Evolutionary conservation across 2,329 filamentous ascomycete genomes (phyloP).

Genomic region (Shiraia sp.): DNA sequence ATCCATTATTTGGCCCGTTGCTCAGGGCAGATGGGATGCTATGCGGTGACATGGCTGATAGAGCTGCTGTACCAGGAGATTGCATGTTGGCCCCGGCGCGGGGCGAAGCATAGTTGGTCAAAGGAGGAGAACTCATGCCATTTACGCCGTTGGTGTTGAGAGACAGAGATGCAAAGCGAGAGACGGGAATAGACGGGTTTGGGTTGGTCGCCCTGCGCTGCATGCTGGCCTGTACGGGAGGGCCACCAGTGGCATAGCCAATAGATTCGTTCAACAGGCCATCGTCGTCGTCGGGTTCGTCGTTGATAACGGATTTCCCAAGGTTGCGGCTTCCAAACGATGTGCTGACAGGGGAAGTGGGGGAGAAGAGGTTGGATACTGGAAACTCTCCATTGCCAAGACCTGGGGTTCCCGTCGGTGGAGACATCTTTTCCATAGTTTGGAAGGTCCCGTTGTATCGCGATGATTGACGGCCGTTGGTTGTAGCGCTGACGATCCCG

Average conservation of each 20-base stretch:
- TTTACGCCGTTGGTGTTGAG: conserved; percentile 64
- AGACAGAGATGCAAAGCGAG: conserved; percentile 70
- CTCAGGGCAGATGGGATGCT: conserved; percentile 63
- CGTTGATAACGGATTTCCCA: conserved; percentile 74
- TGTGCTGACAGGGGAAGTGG: conserved; percentile 73
- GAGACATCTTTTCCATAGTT: conserved; percentile 64
- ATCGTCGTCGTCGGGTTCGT: conserved; percentile 72
- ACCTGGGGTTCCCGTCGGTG: conserved; percentile 58
- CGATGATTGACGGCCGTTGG: conserved; percentile 55
- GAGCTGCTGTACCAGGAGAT: conserved; percentile 51
- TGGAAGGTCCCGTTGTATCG: conserved; percentile 68
- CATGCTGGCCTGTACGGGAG: conserved; percentile 51
- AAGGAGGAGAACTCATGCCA: conserved; percentile 57
- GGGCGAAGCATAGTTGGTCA: conserved; percentile 58
- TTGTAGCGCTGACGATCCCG: conserved; percentile 46
- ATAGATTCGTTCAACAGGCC: conserved; percentile 73
- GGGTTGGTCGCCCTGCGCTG: conserved; percentile 72
- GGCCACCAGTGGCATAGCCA: conserved; percentile 73
- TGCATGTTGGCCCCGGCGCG: conserved; percentile 54
- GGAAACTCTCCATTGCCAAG: conserved; percentile 63
- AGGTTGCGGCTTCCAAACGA: conserved; percentile 63
- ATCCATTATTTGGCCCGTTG: conserved; percentile 54
- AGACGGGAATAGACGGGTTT: conserved; percentile 70
- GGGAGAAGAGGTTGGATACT: conserved; percentile 70
- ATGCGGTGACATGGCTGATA: conserved; percentile 50